Conservation (phyloP, 2,329 filamentous ascomycete species). For the Colletotrichum falcatum region DNA sequence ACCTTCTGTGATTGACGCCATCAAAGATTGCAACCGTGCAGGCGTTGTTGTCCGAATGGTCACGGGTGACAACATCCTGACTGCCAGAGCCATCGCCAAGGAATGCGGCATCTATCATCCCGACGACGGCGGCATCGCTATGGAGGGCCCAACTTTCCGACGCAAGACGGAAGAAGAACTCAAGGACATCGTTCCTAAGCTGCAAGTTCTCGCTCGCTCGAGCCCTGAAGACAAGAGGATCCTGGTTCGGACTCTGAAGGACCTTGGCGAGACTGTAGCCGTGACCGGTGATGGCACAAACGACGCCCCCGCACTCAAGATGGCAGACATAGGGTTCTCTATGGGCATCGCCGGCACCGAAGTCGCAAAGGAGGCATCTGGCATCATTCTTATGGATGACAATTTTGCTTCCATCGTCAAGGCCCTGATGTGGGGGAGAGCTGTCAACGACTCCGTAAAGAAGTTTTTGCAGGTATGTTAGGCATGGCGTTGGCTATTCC, state of each 20-base stretch:
- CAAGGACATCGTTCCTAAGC: slow-evolving; percentile 67
- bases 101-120: slow-evolving; percentile 55
- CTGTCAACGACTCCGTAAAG: slow-evolving; percentile 72
- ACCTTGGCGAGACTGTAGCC: slow-evolving; percentile 74
- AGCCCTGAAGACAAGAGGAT: slow-evolving; percentile 77
- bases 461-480: slow-evolving; percentile 73
- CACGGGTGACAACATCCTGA: slow-evolving; percentile 63
- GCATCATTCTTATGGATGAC: slow-evolving; percentile 72
- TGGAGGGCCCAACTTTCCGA: slow-evolving; percentile 67
- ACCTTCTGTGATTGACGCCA: slow-evolving; percentile 70
- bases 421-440: slow-evolving; percentile 71
- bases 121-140: slow-evolving; percentile 64
- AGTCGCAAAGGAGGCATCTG: slow-evolving; percentile 71
- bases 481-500: slow-evolving; percentile 60
- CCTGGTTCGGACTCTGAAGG: slow-evolving; percentile 72
- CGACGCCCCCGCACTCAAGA: slow-evolving; percentile 74
- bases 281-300: slow-evolving; percentile 77
- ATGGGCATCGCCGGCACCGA: slow-evolving; percentile 77
- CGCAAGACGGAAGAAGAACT: slow-evolving; percentile 62
- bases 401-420: slow-evolving; percentile 74
- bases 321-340: slow-evolving; percentile 75
- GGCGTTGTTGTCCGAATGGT: slow-evolving; percentile 75
- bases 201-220: slow-evolving; percentile 76
- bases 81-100: slow-evolving; percentile 57
- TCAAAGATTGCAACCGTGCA: slow-evolving; percentile 71